A percentile compares a stretch with the other conserved stretches of the same genome.
Evolutionary conservation across 2,329 filamentous ascomycete species (phyloP).

Genomic region (Aspergillus amoenus): DNA sequence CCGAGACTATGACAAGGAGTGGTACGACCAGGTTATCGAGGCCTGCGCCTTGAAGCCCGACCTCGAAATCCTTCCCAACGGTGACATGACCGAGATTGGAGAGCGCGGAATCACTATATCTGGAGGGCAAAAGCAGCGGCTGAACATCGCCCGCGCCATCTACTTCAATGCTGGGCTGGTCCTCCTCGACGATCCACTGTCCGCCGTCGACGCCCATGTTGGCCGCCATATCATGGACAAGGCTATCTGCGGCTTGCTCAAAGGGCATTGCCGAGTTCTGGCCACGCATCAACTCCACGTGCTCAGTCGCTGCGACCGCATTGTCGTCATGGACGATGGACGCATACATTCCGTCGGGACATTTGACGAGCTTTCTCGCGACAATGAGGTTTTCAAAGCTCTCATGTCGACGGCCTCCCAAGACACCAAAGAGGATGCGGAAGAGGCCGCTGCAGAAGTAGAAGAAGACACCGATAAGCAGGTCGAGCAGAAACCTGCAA

Average conservation of each 20-base stretch:
- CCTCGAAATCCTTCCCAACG: constrained; percentile 87
- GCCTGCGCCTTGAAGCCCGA: constrained; percentile 84
- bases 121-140: constrained; percentile 89
- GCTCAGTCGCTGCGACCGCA: constrained; percentile 82
- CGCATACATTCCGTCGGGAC: constrained; percentile 82
- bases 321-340: constrained; percentile 90
- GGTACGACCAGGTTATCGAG: constrained; percentile 82
- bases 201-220: constrained; percentile 57
- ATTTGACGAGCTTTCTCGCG: constrained; percentile 80
- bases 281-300: constrained; percentile 96
- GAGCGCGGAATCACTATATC: constrained; percentile 95
- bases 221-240: constrained; percentile 81
- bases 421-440: constrained; percentile 49
- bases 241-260: constrained; percentile 84
- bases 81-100: constrained; percentile 88
- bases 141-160: constrained; percentile 84
- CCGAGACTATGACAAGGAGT: constrained; percentile 68
- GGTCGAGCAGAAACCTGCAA: not conserved
- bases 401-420: constrained; percentile 78
- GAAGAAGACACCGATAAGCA: constrained; percentile 8
- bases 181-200: constrained; percentile 64
- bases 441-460: constrained; percentile 23
- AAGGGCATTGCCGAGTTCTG: constrained; percentile 84
- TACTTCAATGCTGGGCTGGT: constrained; percentile 65
- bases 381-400: constrained; percentile 73